Percentiles rank a stretch among this genome's conserved stretches.
Conservation (phyloP, 1,284 basidiomycete genomes). For the Tetrapyrgos nigripes region DNA sequence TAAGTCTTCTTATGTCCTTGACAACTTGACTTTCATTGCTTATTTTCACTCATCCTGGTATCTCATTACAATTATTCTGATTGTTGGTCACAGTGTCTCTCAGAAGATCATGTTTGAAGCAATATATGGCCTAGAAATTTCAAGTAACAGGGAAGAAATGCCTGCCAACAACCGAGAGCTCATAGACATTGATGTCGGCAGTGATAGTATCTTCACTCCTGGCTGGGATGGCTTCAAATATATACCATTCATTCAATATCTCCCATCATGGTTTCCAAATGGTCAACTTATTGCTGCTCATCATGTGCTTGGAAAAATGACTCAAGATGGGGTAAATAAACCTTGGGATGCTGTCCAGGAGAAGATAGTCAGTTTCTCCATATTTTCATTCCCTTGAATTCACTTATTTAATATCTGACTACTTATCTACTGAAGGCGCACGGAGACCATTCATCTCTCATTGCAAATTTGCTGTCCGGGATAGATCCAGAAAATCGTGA, state of each 20-base stretch:
- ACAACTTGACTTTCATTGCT: neutral
- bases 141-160: neutral
- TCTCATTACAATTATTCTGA: neutral
- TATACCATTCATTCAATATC: conserved; percentile 32
- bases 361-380: neutral
- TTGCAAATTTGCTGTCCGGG: neutral
- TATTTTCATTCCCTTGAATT: too few species aligned
- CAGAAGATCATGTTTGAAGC: neutral
- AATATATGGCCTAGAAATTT: conserved; percentile 4
- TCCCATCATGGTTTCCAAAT: conserved; percentile 31
- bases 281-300: neutral
- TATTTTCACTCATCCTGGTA: neutral
- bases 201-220: conserved; percentile 26
- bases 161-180: too few species aligned
- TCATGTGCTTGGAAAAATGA: neutral
- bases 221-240: conserved; percentile 28
- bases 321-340: neutral
- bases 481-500: neutral
- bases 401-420: neutral
- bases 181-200: neutral
- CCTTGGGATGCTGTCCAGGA: neutral
- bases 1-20: neutral
- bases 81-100: conserved; percentile 1
- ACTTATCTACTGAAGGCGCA: too few species aligned
- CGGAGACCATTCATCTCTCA: neutral